These are phyloP conservation scores for Aristolochia fimbriata DNA, from an alignment of 164 flowering plant genomes.

Conservation along the genomic window DNA sequence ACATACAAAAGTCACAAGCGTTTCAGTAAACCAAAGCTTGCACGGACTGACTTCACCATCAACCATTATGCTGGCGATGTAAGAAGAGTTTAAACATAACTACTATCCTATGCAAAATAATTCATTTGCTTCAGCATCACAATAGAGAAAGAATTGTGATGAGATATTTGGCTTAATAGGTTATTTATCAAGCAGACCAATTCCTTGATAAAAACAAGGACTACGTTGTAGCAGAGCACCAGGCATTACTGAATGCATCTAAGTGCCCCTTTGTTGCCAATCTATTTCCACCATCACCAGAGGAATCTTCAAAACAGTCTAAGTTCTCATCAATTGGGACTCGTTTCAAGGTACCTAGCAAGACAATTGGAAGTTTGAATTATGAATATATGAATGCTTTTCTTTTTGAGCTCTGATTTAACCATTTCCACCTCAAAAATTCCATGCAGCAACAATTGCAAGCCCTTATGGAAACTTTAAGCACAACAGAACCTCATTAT, in stretches of 20 bases:
- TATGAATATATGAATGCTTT: conserved; percentile 3
- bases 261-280: conserved; percentile 54
- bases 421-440: background rate
- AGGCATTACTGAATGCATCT: conserved; percentile 60
- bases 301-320: conserved; percentile 73
- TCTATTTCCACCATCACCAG: conserved; percentile 64
- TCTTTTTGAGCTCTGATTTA: background rate
- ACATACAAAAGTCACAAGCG: conserved; percentile 67
- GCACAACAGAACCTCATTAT: conserved; percentile 75
- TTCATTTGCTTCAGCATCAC: too few relatives aligned
- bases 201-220: conserved; percentile 91
- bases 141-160: background rate
- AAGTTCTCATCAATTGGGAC: conserved; percentile 87
- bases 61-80: conserved; percentile 90
- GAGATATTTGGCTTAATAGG: conserved; percentile 30
- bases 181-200: conserved; percentile 76
- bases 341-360: conserved; percentile 58
- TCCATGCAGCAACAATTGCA: conserved; percentile 71
- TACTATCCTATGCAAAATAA: too few relatives aligned
- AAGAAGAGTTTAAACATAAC: conserved; percentile 14
- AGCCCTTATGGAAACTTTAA: conserved; percentile 74
- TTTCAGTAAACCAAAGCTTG: conserved; percentile 78
- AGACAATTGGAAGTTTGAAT: background rate
- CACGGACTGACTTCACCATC: conserved; percentile 69
- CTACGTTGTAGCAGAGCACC: conserved; percentile 82